Evolutionary conservation across 2,329 filamentous ascomycete species (phyloP).

Genomic region (Sphaerulina vaccinii): DNA sequence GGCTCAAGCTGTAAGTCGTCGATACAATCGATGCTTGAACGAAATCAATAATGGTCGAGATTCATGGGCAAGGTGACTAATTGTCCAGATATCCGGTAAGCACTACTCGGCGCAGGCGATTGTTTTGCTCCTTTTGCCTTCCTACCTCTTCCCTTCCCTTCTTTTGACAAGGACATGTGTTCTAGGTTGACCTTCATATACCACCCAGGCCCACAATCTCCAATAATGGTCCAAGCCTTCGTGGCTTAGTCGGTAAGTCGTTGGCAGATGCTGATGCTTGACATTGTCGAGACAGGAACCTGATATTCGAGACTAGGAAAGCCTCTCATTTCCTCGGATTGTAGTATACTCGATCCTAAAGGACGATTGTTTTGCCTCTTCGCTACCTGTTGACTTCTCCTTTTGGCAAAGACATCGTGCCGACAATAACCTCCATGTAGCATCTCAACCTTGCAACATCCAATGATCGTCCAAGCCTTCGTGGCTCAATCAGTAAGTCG

Average conservation of each 20-base stretch:
- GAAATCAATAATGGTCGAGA: too few species aligned
- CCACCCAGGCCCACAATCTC: background rate
- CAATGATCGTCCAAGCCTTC: background rate
- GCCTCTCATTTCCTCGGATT: background rate
- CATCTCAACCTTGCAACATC: too few species aligned
- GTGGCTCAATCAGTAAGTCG: background rate
- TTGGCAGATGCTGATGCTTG: background rate
- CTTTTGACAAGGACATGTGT: background rate
- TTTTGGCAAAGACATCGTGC: background rate
- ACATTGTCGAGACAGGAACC: background rate
- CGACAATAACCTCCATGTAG: too few species aligned
- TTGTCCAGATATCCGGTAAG: too few species aligned
- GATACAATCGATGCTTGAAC: too few species aligned
- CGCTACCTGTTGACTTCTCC: background rate
- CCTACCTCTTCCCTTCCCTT: background rate
- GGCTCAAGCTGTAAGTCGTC: too few species aligned
- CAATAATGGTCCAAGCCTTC: background rate
- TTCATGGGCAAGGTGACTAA: too few species aligned
- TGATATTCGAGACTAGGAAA: background rate
- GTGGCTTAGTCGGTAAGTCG: background rate
- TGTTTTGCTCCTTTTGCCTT: background rate
- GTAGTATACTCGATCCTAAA: background rate
- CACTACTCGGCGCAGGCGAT: too few species aligned
- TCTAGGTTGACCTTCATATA: background rate
- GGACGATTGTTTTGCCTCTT: background rate